Base-by-base conservation (phyloP, 2,329 filamentous ascomycete species). In the Hawksworthiomyces lignivorus region DNA sequence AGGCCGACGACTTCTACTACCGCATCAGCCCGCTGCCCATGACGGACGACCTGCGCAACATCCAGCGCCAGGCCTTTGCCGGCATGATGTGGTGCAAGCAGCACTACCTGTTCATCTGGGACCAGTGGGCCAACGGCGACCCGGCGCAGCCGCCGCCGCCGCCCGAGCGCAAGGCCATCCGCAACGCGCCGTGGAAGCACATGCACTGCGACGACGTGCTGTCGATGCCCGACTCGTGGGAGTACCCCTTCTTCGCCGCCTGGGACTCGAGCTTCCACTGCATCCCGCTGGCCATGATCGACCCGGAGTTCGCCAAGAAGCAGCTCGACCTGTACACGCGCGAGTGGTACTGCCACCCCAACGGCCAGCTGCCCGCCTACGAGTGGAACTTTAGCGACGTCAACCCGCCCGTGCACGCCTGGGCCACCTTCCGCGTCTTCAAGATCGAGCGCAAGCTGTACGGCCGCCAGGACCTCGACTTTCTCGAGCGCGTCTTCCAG, bases 31-130 rank as follows among this genome's bases (percentile, higher is more conserved):
- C 90, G 4, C 72, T 96, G 29, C 90, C 89, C 3, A 94, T 96
- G 83, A 75, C 86, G 0, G 89, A 97, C 36, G 90, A 97, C 57
- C 72, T 96, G 45, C 82, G 89, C 52, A 96, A 94, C 62, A 92
- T 97, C 52, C 92, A 97, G 64, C 79, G 90, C 52, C 89, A 96
- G 61, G 92, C 90, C 4, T 84, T 96, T 51, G 82, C 89, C 1
- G 90, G 92, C 41, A 97, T 97, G 90, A 83, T 97, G 74, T 97
- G 90, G 90, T 94, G 84, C 49, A 97, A 97, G 62, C 90, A 97
- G 61, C 87, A 87, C 64, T 97, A 97, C 62, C 79, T 94, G 58
- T 96, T 97, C 62, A 80, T 97, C 54, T 96, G 88, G 87, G 89
- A 97, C 50, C 85, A 97, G 59, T 97, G 90, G 90, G 88, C 89